Evolutionary conservation across 2,329 filamentous ascomycete genomes (phyloP).

Genomic region (Pezicula radicicola): DNA sequence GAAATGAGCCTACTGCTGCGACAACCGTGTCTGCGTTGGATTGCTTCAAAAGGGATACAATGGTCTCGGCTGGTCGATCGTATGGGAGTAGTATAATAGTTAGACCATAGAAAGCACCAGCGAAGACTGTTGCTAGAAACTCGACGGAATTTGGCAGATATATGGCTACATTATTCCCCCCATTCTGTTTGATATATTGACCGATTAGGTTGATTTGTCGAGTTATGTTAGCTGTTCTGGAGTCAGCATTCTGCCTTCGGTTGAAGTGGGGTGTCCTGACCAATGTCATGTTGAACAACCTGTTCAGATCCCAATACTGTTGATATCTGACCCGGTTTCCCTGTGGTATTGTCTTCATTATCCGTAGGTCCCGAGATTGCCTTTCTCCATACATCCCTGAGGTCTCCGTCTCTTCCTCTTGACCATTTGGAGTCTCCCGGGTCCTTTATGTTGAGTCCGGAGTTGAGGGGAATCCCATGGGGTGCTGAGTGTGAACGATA

Average conservation of each 20-base stretch:
- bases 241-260: constrained; percentile 14
- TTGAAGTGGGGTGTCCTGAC: constrained; percentile 32
- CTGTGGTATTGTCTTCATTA: constrained; percentile 57
- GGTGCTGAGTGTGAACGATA: constrained; percentile 84
- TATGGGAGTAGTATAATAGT: constrained; percentile 84
- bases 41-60: constrained; percentile 69
- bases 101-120: constrained; percentile 79
- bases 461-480: constrained; percentile 76
- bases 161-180: constrained; percentile 75
- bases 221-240: constrained; percentile 62
- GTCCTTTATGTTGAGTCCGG: constrained; percentile 79
- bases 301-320: constrained; percentile 77
- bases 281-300: constrained; percentile 67
- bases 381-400: constrained; percentile 86
- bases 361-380: constrained; percentile 62
- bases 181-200: constrained; percentile 67
- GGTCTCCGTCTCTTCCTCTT: constrained; percentile 78
- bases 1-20: constrained; percentile 81
- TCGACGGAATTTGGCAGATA: constrained; percentile 94
- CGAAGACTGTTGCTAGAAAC: constrained; percentile 77
- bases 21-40: constrained; percentile 79
- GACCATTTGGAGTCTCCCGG: constrained; percentile 79
- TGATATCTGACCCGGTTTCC: constrained; percentile 66
- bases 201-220: constrained; percentile 88
- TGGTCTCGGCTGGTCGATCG: constrained; percentile 64